These are phyloP conservation scores for Trifolium repens DNA, from an alignment of 306 rosid genomes.

Conservation along the genomic window DNA sequence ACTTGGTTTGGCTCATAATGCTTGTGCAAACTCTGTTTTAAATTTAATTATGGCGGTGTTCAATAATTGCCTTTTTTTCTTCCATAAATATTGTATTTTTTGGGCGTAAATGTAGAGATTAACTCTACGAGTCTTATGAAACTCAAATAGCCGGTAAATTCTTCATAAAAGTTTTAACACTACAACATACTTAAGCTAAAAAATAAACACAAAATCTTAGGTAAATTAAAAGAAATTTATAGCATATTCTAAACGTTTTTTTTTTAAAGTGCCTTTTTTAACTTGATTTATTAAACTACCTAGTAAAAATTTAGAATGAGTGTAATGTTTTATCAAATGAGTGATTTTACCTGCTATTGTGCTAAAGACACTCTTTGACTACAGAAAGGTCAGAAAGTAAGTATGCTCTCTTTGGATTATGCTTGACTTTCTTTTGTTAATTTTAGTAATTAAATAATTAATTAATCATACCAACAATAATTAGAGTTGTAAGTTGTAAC, in stretches of 20 bases:
- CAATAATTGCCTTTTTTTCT: no score
- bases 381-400: background rate
- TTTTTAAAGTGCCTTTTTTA: no score
- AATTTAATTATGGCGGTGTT: background rate
- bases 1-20: background rate
- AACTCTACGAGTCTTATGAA: no score
- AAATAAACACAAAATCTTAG: no score
- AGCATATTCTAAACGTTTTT: no score
- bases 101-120: no score
- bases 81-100: no score
- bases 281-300: background rate
- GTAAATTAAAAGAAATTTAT: no score
- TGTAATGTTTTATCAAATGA: background rate
- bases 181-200: no score
- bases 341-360: background rate
- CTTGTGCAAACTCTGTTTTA: background rate
- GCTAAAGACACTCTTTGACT: background rate
- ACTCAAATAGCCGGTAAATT: no score
- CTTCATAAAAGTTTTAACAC: no score
- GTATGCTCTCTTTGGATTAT: background rate
- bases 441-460: background rate
- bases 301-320: background rate
- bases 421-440: background rate
- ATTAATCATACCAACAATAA: no score
- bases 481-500: background rate